Evolutionary conservation across 1,139 yeast genomes (phyloP), one percentile per base, ranked within the genome.

Genomic region (Petasospora fabianii): DNA sequence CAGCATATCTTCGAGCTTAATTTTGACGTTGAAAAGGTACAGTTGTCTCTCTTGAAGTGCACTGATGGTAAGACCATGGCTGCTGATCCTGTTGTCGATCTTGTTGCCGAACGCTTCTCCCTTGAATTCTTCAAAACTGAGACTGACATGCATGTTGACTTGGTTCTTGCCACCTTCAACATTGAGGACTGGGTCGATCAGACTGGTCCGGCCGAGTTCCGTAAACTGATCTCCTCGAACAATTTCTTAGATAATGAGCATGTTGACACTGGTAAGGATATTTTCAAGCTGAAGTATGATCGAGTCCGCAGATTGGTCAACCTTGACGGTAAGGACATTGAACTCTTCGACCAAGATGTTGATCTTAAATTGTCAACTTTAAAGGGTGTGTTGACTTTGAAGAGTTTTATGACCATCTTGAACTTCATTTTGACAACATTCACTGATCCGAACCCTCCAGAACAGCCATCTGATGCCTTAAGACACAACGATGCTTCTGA

Each of bases 391-490:
- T 65, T 90, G 10, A 78, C 95, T 0, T 78, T 97, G 36, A 83
- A 78, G 53, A 84, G 96, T 1, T 65, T 85, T 19, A 69, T 92
- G 49, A 83, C 95, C 4, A 65, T 92, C 13, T 64, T 92, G 48
- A 94, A 88, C 59, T 94, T 83, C 58, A 68, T 84, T 3, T 69
- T 90, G 55, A 85, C 90, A 34, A 92, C 97, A 0, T 92, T 92
- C 57, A 84, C 96, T 0, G 84, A 81, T 59, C 90, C 88, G 0
- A 70, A 77, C 47, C 86, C 90, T 0, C 77, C 74, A 13, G 80
- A 75, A 21, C 65, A 77, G 1, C 83, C 86, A 1, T 80, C 86
- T 0, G 87, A 80, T 61, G 77, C 69, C 24, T 65, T 83, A 43
- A 77, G 80, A 41, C 87, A 83, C 49, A 80, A 80, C 51, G 73